Evolutionary conservation across 1,284 basidiomycete species (phyloP).

Genomic region (Heterobasidion annosum): DNA sequence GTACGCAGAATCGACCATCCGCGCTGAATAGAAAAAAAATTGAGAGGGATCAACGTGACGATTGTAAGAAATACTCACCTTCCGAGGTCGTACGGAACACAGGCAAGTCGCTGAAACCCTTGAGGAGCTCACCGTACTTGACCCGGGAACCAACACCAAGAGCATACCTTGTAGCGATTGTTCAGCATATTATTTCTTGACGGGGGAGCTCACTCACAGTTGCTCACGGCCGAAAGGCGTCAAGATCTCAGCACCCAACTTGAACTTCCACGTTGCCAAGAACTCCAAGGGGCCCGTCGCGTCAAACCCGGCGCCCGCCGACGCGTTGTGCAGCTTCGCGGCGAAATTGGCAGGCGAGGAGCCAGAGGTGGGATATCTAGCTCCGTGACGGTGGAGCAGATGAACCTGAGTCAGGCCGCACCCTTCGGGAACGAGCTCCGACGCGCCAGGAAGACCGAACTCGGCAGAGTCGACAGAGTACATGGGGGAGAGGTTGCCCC

Average conservation of each 20-base stretch:
- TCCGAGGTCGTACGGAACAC: slow-evolving; percentile 56
- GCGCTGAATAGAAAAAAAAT: slow-evolving; percentile 15
- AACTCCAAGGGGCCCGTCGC: slow-evolving; percentile 41
- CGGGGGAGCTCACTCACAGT: slow-evolving; percentile 24
- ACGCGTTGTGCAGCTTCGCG: slow-evolving; percentile 26
- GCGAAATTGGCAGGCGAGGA: slow-evolving; percentile 31
- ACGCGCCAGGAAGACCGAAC: slow-evolving; percentile 43
- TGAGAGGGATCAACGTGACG: neutral
- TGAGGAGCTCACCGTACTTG: slow-evolving; percentile 50
- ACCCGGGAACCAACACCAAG: slow-evolving; percentile 39
- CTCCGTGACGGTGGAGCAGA: slow-evolving; percentile 48
- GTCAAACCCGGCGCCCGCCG: slow-evolving; percentile 24
- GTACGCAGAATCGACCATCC: slow-evolving; percentile 48
- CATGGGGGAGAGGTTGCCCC: slow-evolving; percentile 53
- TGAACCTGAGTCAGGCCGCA: slow-evolving; percentile 45
- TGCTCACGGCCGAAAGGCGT: slow-evolving; percentile 50
- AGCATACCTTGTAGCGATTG: slow-evolving; percentile 27
- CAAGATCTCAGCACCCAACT: slow-evolving; percentile 48
- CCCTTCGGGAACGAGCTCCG: slow-evolving; percentile 36
- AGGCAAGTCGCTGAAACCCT: slow-evolving; percentile 39
- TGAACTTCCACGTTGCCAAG: slow-evolving; percentile 45
- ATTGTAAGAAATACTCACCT: slow-evolving; percentile 18
- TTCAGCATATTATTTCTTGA: neutral
- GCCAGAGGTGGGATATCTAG: slow-evolving; percentile 38
- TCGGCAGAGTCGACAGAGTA: slow-evolving; percentile 37